Percentiles rank a stretch among this genome's conserved stretches.
Conservation (phyloP, 371 early-diverging fungal genomes). For the Dichotomocladium elegans region DNA sequence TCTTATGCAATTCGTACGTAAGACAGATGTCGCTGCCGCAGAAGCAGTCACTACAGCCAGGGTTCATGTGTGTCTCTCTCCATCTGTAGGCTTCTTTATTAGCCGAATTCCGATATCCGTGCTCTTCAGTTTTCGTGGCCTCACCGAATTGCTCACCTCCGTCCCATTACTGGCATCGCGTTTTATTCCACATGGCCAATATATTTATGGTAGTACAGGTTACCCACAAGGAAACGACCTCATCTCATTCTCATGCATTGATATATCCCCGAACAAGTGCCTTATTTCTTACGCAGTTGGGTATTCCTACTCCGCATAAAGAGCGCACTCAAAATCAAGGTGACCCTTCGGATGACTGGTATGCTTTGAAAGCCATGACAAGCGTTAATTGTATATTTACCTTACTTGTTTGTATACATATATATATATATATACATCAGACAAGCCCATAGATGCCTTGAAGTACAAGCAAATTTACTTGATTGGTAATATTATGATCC, state of each 20-base stretch:
- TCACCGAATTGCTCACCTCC: slow-evolving; percentile 52
- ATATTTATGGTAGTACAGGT: slow-evolving; percentile 45
- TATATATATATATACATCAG: neutral
- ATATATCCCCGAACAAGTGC: slow-evolving; percentile 25
- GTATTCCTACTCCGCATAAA: slow-evolving; percentile 52
- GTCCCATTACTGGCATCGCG: slow-evolving; percentile 50
- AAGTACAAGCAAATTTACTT: slow-evolving; percentile 60
- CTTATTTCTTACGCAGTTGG: slow-evolving; percentile 63
- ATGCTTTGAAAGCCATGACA: neutral
- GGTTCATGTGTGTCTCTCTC: neutral
- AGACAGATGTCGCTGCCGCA: too few species aligned
- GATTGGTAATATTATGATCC: slow-evolving; percentile 51
- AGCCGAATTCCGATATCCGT: slow-evolving; percentile 25
- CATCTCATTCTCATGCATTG: neutral
- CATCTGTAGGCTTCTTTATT: slow-evolving; percentile 22
- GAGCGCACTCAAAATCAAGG: slow-evolving; percentile 54
- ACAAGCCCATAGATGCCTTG: slow-evolving; percentile 50
- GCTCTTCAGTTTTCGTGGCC: slow-evolving; percentile 44
- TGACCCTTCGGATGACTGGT: slow-evolving; percentile 49
- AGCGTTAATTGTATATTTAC: too few species aligned
- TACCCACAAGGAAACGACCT: too few species aligned
- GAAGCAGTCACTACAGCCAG: too few species aligned
- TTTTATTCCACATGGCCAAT: slow-evolving; percentile 49
- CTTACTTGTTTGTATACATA: neutral
- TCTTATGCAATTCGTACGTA: slow-evolving; percentile 16